Evolutionary conservation across 768 basidiomycete species (phyloP).

Genomic region (Pleurotus platypus): DNA sequence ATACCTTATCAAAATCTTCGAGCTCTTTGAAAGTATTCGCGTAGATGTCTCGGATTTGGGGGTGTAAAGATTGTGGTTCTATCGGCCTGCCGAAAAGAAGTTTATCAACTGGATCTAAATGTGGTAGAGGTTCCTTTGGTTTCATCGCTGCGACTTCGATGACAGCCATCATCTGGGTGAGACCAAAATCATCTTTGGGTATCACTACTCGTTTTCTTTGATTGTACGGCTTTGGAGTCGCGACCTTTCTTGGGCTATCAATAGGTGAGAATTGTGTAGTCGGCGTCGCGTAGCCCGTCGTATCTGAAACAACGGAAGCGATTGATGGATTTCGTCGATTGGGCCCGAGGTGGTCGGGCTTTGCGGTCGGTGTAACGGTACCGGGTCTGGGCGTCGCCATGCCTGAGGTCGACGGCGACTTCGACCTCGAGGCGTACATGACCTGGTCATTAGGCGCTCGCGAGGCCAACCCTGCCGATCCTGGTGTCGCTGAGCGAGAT

Average conservation of each 20-base stretch:
- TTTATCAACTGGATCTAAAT: conserved; percentile 64
- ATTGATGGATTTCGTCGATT: conserved; percentile 64
- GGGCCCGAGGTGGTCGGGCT: conserved; percentile 16
- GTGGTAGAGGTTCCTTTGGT: conserved; percentile 26
- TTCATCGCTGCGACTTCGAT: conserved; percentile 65
- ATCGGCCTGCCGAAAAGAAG: conserved; percentile 67
- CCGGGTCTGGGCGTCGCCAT: conserved; percentile 12
- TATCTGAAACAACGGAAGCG: conserved; percentile 69
- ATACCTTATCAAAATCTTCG: conserved; percentile 79
- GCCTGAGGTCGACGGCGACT: conserved; percentile 14
- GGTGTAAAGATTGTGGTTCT: conserved; percentile 63
- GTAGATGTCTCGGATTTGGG: conserved; percentile 69
- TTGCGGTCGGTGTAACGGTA: conserved; percentile 12
- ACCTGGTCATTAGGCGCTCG: conserved; percentile 22
- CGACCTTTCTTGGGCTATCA: conserved; percentile 15
- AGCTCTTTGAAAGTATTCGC: conserved; percentile 65
- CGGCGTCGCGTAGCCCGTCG: conserved; percentile 48
- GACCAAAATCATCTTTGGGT: conserved; percentile 82
- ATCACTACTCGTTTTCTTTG: conserved; percentile 45
- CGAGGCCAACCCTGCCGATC: conserved; percentile 28
- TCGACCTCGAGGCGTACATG: conserved; percentile 8
- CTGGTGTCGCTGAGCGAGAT: conserved; percentile 42
- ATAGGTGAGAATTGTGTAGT: conserved; percentile 18
- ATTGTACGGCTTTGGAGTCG: conserved; percentile 27
- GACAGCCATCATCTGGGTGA: conserved; percentile 82